These are phyloP conservation scores for Pugionium cornutum DNA, from an alignment of 345 rosid genomes.

Conservation along the genomic window DNA sequence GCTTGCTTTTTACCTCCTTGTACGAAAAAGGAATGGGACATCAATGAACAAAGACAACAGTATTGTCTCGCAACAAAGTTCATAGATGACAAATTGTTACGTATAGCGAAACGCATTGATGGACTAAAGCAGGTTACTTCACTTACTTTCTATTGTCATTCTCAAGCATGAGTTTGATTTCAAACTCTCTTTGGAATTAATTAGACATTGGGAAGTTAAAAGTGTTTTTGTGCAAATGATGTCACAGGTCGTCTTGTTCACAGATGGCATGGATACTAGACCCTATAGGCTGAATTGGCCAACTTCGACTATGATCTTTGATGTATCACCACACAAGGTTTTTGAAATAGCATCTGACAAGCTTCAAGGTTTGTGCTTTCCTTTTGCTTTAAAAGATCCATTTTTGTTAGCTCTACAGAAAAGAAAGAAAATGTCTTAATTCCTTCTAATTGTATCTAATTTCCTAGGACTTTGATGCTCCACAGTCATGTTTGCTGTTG, in stretches of 20 bases:
- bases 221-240: slow-evolving; percentile 10
- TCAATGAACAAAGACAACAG: slow-evolving; percentile 45
- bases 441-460: background rate
- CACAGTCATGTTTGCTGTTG: background rate
- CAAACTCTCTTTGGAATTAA: background rate
- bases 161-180: slow-evolving; percentile 1
- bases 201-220: background rate
- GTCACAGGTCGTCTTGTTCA: slow-evolving; percentile 75
- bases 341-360: slow-evolving; percentile 56
- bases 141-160: slow-evolving; percentile 5
- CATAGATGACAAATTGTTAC: slow-evolving; percentile 77
- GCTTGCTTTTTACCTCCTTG: slow-evolving; percentile 68
- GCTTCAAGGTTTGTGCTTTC: slow-evolving; percentile 61
- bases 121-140: slow-evolving; percentile 78
- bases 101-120: slow-evolving; percentile 56
- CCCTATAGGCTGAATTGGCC: slow-evolving; percentile 94
- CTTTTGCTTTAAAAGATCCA: background rate
- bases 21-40: slow-evolving; percentile 47
- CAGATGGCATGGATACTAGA: slow-evolving; percentile 95
- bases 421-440: background rate
- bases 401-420: background rate
- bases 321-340: slow-evolving; percentile 65
- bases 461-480: background rate
- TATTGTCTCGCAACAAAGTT: slow-evolving; percentile 81
- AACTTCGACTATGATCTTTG: slow-evolving; percentile 74